A percentile compares a stretch with the other conserved stretches of the same genome.
These are phyloP conservation scores for Mycena rebaudengoi DNA, from an alignment of 768 basidiomycete genomes.

Conservation along the genomic window DNA sequence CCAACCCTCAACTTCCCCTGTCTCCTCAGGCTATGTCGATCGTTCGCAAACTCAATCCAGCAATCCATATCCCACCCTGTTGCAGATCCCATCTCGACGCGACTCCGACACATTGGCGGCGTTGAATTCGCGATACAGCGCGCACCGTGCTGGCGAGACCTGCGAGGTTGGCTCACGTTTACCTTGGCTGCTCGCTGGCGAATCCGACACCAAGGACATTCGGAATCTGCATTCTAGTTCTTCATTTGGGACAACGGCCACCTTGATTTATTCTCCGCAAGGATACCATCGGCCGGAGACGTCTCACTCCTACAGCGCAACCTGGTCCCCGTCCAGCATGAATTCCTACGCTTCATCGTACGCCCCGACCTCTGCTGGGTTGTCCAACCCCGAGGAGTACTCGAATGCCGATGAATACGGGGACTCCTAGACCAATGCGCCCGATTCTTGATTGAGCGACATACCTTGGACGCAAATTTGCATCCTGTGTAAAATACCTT, in stretches of 20 bases:
- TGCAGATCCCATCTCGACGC: constrained; percentile 22
- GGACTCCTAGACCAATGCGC: constrained; percentile 41
- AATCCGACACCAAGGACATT: constrained; percentile 16
- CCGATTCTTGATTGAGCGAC: constrained; percentile 10
- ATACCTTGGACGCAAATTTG: constrained; percentile 1
- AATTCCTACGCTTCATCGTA: constrained; percentile 45
- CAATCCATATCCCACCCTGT: constrained; percentile 40
- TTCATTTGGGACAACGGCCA: neutral
- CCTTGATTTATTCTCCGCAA: constrained; percentile 7
- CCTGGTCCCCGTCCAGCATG: constrained; percentile 28
- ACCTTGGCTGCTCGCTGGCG: constrained; percentile 17
- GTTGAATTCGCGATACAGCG: constrained; percentile 14
- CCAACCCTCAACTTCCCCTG: constrained; percentile 31
- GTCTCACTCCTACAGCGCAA: constrained; percentile 15
- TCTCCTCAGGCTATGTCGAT: constrained; percentile 38
- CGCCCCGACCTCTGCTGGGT: constrained; percentile 41
- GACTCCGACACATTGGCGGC: constrained; percentile 17
- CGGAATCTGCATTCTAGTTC: neutral
- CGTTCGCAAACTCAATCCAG: constrained; percentile 47
- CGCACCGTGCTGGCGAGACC: constrained; percentile 14
- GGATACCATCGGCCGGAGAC: constrained; percentile 21
- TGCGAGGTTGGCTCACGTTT: constrained; percentile 13
- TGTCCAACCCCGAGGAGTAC: constrained; percentile 55
- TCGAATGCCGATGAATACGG: constrained; percentile 47
- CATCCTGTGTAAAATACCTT: constrained; percentile 6